Evolutionary conservation across 2,329 filamentous ascomycete species (phyloP), one percentile per base, ranked within the genome.

Genomic region (Massarina eburnea): DNA sequence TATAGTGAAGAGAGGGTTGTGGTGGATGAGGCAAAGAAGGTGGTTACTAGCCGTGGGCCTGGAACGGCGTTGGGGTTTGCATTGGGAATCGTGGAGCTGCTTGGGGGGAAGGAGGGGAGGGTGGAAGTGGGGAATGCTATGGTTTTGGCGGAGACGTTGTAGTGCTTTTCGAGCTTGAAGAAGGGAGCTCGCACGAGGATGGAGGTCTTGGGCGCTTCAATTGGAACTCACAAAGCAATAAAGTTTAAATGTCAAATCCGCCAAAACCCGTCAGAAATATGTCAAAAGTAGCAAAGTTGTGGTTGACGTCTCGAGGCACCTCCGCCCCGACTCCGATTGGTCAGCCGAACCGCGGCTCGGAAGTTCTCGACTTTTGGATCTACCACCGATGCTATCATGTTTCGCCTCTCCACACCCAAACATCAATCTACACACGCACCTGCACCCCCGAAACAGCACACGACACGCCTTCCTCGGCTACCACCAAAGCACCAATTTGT

Each of bases 91-190:
- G 68, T 72, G 2, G 71, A 72, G 48, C 4, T 41, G 17, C 27
- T 72, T 9, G 53, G 47, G 29, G 72, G 73, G 18, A 69, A 65
- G 44, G 73, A 73, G 67, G 77, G 72, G 60, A 72, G 72, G 42
- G 75, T 78, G 21, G 76, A 76, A 8, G 73, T 79, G 37, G 70
- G 78, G 21, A 73, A 73, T 21, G 71, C 79, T 35, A 73, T 76
- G 62, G 67, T 80, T 51, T 64, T 76, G 30, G 58, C 62, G 24
- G 51, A 59, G 40, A 59, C 49, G 2, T 24, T 66, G 32, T 67
- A 24, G 26, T 30, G 27, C 12, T 6, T 30, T 30, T 30, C 5
- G 4, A 4, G 27, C 4, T 14, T 6, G 27, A 14, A n/a, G n/a
- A n/a, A n/a, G n/a, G n/a, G n/a, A n/a, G n/a, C n/a, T n/a, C n/a